Evolutionary conservation across 371 early-diverging fungal genomes (phyloP).

Genomic region (Neoconidiobolus thromboides): DNA sequence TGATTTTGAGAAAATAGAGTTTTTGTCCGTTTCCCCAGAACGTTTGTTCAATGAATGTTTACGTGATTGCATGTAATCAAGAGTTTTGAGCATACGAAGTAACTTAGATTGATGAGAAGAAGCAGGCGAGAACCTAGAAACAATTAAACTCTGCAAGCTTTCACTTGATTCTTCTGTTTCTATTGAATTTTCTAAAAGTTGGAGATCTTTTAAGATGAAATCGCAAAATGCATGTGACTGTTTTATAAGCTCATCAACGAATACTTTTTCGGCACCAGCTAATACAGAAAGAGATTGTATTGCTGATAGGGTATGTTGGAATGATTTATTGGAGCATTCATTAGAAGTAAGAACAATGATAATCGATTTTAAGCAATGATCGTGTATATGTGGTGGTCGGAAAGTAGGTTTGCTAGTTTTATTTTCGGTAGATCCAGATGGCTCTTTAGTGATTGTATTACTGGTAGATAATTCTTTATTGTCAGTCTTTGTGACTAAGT

Average conservation of each 20-base stretch:
- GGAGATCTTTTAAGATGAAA: constrained; percentile 43
- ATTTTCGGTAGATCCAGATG: constrained; percentile 1
- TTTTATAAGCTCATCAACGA: constrained; percentile 51
- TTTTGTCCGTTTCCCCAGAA: constrained; percentile 16
- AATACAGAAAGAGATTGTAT: constrained; percentile 70
- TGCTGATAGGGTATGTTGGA: constrained; percentile 75
- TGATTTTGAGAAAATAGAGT: constrained; percentile 23
- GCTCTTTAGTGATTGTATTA: constrained; percentile 6
- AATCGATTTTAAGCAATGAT: constrained; percentile 50
- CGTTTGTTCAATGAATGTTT: constrained; percentile 2
- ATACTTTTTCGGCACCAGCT: constrained; percentile 45
- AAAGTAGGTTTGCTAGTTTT: constrained; percentile 12
- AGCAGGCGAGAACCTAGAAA: constrained; percentile 63
- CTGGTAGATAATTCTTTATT: not conserved
- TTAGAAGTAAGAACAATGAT: constrained; percentile 78
- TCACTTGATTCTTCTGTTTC: constrained; percentile 27
- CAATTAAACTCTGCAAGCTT: constrained; percentile 23
- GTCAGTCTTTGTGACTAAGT: not conserved
- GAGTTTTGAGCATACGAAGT: constrained; percentile 79
- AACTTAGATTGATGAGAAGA: constrained; percentile 81
- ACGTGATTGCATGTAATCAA: constrained; percentile 62
- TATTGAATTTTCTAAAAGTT: constrained; percentile 42
- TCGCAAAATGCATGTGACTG: constrained; percentile 50
- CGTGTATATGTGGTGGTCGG: constrained; percentile 52
- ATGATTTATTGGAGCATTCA: constrained; percentile 82